Conservation (phyloP, 371 early-diverging fungal species). For the Rhizopus microsporus region DNA sequence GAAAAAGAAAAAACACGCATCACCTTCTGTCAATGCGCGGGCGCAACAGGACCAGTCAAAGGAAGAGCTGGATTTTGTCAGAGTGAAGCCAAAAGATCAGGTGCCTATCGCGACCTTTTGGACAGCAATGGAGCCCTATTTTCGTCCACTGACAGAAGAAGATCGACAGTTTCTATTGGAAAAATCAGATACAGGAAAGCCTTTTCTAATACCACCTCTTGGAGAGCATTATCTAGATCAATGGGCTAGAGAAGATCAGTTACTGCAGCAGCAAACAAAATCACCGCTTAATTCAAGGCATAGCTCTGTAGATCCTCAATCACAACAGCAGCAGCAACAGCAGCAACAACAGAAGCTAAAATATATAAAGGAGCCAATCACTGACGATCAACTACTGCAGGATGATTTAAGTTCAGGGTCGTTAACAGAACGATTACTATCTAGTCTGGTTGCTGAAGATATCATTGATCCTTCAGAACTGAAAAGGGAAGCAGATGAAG, state of each 20-base stretch:
- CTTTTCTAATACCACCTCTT: slow-evolving; percentile 73
- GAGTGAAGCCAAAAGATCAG: slow-evolving; percentile 63
- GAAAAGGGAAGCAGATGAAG: slow-evolving; percentile 25
- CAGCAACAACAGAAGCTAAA: slow-evolving; percentile 10
- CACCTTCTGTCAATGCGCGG: slow-evolving; percentile 7
- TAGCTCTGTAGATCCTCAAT: neutral
- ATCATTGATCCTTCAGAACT: slow-evolving; percentile 11
- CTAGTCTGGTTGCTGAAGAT: slow-evolving; percentile 68
- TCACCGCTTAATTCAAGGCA: neutral
- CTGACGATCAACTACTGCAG: slow-evolving; percentile 54
- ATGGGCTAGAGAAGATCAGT: slow-evolving; percentile 83
- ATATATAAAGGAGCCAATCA: slow-evolving; percentile 26
- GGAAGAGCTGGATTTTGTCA: slow-evolving; percentile 41
- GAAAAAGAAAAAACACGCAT: slow-evolving; percentile 19
- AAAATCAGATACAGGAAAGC: slow-evolving; percentile 67
- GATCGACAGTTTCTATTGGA: slow-evolving; percentile 72
- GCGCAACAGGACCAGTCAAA: slow-evolving; percentile 10
- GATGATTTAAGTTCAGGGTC: slow-evolving; percentile 61
- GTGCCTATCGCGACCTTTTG: slow-evolving; percentile 82
- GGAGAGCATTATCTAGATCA: slow-evolving; percentile 76
- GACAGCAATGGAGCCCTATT: slow-evolving; percentile 82
- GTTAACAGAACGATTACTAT: slow-evolving; percentile 74
- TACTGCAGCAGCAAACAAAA: neutral
- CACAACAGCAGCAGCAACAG: neutral
- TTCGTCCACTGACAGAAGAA: slow-evolving; percentile 75